Base-by-base conservation (phyloP, 129 eudicot genomes). In the Artemisia annua region DNA sequence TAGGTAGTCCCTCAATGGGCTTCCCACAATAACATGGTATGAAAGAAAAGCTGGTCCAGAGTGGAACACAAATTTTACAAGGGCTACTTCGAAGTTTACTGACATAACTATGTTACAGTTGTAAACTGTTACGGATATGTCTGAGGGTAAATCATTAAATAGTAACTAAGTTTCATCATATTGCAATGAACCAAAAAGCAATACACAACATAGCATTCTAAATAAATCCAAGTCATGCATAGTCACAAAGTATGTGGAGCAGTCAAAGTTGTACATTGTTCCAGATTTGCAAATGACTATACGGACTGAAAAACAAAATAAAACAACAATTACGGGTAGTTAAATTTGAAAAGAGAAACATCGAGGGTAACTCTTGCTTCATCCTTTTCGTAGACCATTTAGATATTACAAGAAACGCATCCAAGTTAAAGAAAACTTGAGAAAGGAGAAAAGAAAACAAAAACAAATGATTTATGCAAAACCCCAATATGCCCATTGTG, bases 401-500 rank as follows among this genome's bases (percentile, higher is more conserved):
- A 64, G 50, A 77, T 69, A 77, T 77, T 77, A 69, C 81, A 61
- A 32, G 74, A 57, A 67, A 48, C 17, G 14, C 30, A 73, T 48
- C 48, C 56, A 46, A 75, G 55, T 54, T 22, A 55, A 43, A 75
- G 26, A 67, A 63, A 56, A 20, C 78, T 46, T 39, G 5, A 66
- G 6, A 65, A 74, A 64, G 16, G 6, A 32, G 32, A 60, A 57
- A 17, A 1, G 18, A 24, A 53, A 55, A 20, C 10, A 72, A 48
- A n/a, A 49, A 58, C 74, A 59, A 58, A 76, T 28, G 35, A 68
- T 67, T 66, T 22, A 51, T 50, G 44, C 48, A 72, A 75, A 54
- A 75, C 46, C 57, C 70, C 71, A 51, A 43, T 22, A 70, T 35
- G 51, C 58, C 65, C 66, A 39, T 70, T 70, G 55, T 48, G 66